These are phyloP conservation scores for Starmerella scarabaei DNA, from an alignment of 805 yeast species.

Conservation along the genomic window DNA sequence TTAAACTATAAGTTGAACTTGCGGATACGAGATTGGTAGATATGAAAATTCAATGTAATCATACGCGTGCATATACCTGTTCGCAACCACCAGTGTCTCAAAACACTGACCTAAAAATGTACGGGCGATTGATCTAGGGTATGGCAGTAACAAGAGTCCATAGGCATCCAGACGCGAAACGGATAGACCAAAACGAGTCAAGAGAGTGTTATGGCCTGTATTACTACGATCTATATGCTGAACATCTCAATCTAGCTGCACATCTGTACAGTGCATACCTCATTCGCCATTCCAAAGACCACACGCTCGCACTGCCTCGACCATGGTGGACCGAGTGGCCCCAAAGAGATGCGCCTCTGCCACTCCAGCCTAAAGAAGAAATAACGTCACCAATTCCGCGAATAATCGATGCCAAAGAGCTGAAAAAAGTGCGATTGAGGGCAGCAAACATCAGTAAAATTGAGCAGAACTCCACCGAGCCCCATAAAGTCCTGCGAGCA, in stretches of 20 bases:
- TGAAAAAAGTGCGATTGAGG: not conserved
- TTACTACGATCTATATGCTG: too few species aligned
- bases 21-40: too few species aligned
- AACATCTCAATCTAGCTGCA: constrained; percentile 38
- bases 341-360: constrained; percentile 21
- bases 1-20: too few species aligned
- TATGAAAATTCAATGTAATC: too few species aligned
- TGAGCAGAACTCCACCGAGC: constrained; percentile 6
- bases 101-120: too few species aligned
- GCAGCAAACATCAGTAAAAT: not conserved
- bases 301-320: constrained; percentile 29
- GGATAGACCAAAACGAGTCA: too few species aligned
- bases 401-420: not conserved
- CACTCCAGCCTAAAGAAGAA: constrained; percentile 13
- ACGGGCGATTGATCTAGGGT: too few species aligned
- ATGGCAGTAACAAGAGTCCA: too few species aligned
- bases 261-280: constrained; percentile 48
- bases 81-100: too few species aligned
- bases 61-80: not conserved
- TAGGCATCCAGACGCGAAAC: too few species aligned
- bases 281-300: not conserved
- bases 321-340: constrained; percentile 53
- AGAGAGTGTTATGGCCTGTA: too few species aligned
- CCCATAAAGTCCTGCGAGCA: constrained; percentile 8
- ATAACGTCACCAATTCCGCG: constrained; percentile 8